Evolutionary conservation across 2,329 filamentous ascomycete genomes (phyloP), one percentile per base, ranked within the genome.

Genomic region (Fusarium luffae): DNA sequence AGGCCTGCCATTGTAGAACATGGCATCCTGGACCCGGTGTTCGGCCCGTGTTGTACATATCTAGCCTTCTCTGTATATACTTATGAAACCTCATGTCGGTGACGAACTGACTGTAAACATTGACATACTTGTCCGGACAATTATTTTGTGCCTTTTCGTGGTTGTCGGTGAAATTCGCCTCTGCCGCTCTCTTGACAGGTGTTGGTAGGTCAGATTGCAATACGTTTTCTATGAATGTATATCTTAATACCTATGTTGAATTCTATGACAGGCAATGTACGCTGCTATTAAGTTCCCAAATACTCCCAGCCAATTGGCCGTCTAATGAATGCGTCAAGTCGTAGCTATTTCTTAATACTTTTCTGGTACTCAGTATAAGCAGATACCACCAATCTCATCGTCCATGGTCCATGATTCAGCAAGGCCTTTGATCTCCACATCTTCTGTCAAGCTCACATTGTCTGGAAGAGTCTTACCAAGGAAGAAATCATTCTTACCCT

Each of bases 331-430:
- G 21, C 18, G 14, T 42, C 7, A 62, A 30, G 28, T 44, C 23
- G 19, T 41, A 13, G 32, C 41, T 41, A 19, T 28, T 44, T 42
- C 30, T 27, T n/a, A 43, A 32, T 4, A 41, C n/a, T 19, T 18
- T 18, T 14, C n/a, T 28, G 34, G 34, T 44, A 16, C 27, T 60
- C 67, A 89, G 65, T 86, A 87, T 59, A 83, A 82, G 73, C 87
- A 89, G 32, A 89, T 86, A 0, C 88, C 89, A 7, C 89, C 94
- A 54, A 90, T 90, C 66, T 88, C 87, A 61, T 97, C 93, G 74
- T 97, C 93, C 76, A 96, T 90, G n/a, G 89, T 92, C 94, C 94
- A 98, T 1, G 89, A 91, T 4, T 93, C 93, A 8, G 94, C 93
- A 54, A 98, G 82, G 1, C 94, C 94, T 57, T 82, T 82, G 23